Evolutionary conservation across 768 basidiomycete genomes (phyloP), one percentile per base, ranked within the genome.

Genomic region (Suillus weaverae): DNA sequence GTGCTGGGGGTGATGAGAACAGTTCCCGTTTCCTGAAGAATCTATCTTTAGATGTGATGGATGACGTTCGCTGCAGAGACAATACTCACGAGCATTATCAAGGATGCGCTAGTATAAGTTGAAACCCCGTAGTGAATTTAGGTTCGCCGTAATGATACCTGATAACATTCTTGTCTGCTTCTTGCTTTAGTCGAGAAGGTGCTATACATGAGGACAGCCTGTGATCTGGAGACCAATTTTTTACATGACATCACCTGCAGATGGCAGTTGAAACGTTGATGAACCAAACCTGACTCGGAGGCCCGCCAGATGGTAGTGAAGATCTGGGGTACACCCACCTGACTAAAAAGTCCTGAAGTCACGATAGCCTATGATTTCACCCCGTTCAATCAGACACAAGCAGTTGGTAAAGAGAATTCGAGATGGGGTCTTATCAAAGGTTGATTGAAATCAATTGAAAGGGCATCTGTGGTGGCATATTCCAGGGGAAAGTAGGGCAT

Each of bases 1-100:
- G 75, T 75, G 71, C 66, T 62, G 30, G 74, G 74, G 44, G 64
- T 77, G 44, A 48, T 75, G 57, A 50, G 54, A 35, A 60, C 54
- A 8, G 10, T 54, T 48, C 33, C 61, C 1, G 61, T 50, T 30
- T 50, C 48, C 32, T 54, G 36, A 60, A 26, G 13, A 61, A 33
- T n/a, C 1, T 10, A 61, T 46, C 9, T 0, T 30, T 8, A 9
- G 26, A 48, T 5, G 30, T 6, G 48, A 10, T 32, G 13, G 60
- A 5, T 33, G 43, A 2, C 20, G 60, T 36, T 26, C 18, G 16
- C 14, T 55, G 22, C 20, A 43, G 50, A 61, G 32, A 59, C 20
- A 22, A 13, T 13, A 60, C 22, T 39, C 38, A 55, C 5, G 16
- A 46, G 6, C 14, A 30, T 39, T 46, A 26, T 36, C 22, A 26